Base-by-base conservation (phyloP, 169 alveolate genomes). In the Plasmodium sp. region DNA sequence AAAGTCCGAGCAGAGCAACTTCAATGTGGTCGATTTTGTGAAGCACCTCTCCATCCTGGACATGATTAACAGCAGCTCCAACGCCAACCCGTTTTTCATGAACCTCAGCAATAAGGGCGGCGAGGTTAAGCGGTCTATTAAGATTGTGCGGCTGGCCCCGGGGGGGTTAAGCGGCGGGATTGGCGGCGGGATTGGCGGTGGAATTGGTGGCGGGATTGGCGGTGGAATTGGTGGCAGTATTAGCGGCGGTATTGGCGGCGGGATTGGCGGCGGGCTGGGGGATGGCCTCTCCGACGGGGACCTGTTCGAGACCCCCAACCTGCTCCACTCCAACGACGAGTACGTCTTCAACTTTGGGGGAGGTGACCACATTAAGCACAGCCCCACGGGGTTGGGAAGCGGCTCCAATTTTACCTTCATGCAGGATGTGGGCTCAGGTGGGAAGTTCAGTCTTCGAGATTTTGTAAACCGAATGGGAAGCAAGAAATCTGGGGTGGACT, bases 71-170 rank as follows among this genome's bases (percentile, higher is more conserved):
- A 73, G 48, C 34, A n/a, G 80, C 36, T 33, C 93, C 5, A 85
- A 75, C 75, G 72, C 79, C 31, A 85, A 85, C 34, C 93, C 93
- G 14, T 85, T 85, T 34, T 85, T 85, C 54, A 85, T 75, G 39
- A 48, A 48, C 16, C 22, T 77, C 1, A 75, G 34, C 9, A 54
- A 34, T 85, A 73, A 85, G 12, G 18, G 36, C 27, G 43, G 73
- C 22, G 48, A 84, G 27, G 34, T 43, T 14, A 67, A 39, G 34
- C 5, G 83, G 1, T 84, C 92, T 2, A 84, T 84, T 4, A 84
- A 71, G 74, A 71, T 84, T 6, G 83, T 84, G 4, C 92, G 34
- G 5, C 14, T 84, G 3, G 45, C 92, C 2, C 27, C 56, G 22
- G 84, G 62, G 22, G 54, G 33, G 6, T 27, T 39, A 31, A 14